Evolutionary conservation across 164 flowering plant species (phyloP), one percentile per base, ranked within the genome.

Genomic region (Cinnamomum chago): DNA sequence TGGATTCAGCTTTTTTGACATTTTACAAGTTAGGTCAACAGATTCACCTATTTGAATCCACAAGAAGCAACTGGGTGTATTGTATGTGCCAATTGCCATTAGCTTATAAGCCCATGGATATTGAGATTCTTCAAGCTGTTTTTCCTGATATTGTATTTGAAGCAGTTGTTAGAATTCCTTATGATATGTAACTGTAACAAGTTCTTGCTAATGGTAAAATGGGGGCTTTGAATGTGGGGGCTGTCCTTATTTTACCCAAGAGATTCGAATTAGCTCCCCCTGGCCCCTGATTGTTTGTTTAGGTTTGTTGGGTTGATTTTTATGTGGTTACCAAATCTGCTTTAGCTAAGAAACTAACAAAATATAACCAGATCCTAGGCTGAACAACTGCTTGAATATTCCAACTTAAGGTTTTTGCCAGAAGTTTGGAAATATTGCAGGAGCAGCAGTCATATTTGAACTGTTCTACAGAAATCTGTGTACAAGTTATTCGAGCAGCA

Each of bases 81-180:
- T 35, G 47, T 35, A 33, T 33, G 40, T 33, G 40, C 60, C 60
- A 15, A 55, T 55, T 55, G 20, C 20, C 60, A 55, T 55, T 55
- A 12, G 60, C 60, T 55, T 4, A 33, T 33, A 33, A 3, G 40
- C 40, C 40, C 6, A 4, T 33, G 40, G 40, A 33, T 33, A 35
- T 28, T 70, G 72, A 70, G 71, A 55, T 74, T 65, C 80, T 64
- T 67, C 79, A 67, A 76, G 62, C 67, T 33, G 67, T 76, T 55
- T 72, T 76, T 76, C 72, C 75, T 67, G 60, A 72, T 76, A 65
- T 28, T 72, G 66, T 76, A 76, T 72, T 72, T 72, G 77, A 76
- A 62, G 75, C 62, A 72, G 67, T 72, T 62, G 75, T 51, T 76
- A 50, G 72, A 67, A 76, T 74, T 35, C 76, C 62, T 67, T 74